A percentile compares a stretch with the other conserved stretches of the same genome.
phyloP scores from a whole-genome alignment of 2,329 filamentous ascomycete genomes.

The Alternaria novae-zelandiae region DNA sequence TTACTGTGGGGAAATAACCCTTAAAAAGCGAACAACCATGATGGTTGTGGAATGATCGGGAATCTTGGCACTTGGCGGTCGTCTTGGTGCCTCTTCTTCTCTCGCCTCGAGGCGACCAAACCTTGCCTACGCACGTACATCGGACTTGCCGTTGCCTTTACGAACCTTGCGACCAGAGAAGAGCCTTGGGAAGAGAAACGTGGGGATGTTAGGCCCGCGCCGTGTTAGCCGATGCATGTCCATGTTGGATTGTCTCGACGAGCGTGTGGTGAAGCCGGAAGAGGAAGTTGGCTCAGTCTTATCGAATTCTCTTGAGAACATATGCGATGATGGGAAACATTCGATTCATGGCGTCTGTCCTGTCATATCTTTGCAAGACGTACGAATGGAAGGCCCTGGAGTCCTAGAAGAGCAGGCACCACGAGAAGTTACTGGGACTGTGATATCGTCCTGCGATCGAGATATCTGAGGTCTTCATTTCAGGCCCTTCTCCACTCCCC shows the following conservation, averaged over 20 bases:
- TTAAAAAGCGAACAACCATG: background rate
- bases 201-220: background rate
- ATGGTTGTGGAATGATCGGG: background rate
- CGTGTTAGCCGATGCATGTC: background rate
- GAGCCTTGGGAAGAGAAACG: background rate
- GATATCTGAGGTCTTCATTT: background rate
- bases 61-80: background rate
- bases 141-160: background rate
- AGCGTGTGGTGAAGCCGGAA: background rate
- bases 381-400: background rate
- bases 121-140: background rate
- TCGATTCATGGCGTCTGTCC: background rate
- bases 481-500: background rate
- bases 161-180: background rate
- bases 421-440: background rate
- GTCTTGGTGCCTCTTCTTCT: background rate
- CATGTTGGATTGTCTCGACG: background rate
- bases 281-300: background rate
- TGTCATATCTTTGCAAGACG: background rate
- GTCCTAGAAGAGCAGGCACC: background rate
- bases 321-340: background rate
- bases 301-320: background rate
- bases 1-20: background rate
- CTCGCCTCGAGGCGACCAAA: background rate
- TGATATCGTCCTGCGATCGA: background rate